Conservation (phyloP, 257 asterid genomes). For the Przewalskia tangutica region DNA sequence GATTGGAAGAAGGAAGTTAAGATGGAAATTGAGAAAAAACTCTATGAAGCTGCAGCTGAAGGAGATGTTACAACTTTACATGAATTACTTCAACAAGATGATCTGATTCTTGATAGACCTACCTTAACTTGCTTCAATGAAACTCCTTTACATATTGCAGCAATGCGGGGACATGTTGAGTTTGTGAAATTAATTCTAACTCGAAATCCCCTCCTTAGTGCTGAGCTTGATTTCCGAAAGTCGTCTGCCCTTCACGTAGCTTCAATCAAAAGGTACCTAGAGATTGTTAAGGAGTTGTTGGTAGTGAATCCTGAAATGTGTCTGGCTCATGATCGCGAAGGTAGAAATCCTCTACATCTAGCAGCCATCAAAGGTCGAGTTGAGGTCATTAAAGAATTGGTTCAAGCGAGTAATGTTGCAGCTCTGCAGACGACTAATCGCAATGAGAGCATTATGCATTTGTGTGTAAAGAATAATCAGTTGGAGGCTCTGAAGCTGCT, state of each 20-base stretch:
- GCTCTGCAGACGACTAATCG: constrained; percentile 14
- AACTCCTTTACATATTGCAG: constrained; percentile 38
- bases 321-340: constrained; percentile 14
- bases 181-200: constrained; percentile 9
- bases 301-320: constrained; percentile 9
- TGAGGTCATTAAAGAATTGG: constrained; percentile 20
- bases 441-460: constrained; percentile 22
- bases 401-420: constrained; percentile 4
- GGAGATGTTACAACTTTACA: constrained; percentile 6
- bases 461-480: constrained; percentile 30
- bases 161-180: constrained; percentile 19
- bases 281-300: constrained; percentile 10
- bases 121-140: constrained; percentile 8
- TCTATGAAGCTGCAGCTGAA: constrained; percentile 24
- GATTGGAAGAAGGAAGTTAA: neutral
- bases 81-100: constrained; percentile 15
- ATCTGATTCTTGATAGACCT: constrained; percentile 22
- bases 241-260: constrained; percentile 31
- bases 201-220: constrained; percentile 13
- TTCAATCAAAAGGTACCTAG: constrained; percentile 20
- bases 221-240: constrained; percentile 18
- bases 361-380: constrained; percentile 31
- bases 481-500: constrained; percentile 20
- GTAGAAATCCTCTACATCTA: constrained; percentile 30
- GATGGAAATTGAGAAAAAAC: constrained; percentile 11